Evolutionary conservation across 2,329 filamentous ascomycete genomes (phyloP).

Genomic region (Cladophialophora psammophila): DNA sequence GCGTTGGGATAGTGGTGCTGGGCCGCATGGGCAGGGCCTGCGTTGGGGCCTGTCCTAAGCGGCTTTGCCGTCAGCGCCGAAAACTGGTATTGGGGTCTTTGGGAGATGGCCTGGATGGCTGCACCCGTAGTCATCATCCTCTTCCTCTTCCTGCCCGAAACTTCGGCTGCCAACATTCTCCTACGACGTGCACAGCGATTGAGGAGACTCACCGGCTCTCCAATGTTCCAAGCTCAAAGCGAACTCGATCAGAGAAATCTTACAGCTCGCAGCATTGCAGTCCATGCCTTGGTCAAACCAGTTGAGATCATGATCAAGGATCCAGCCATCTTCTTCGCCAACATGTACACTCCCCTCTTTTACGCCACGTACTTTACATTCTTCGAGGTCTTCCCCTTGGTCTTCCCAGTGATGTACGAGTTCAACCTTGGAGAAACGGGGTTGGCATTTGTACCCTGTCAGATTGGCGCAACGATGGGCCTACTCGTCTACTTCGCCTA

Average conservation of each 20-base stretch:
- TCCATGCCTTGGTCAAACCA: constrained; percentile 67
- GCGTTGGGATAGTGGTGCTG: constrained; percentile 66
- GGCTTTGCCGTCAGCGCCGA: constrained; percentile 66
- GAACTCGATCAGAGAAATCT: constrained; percentile 69
- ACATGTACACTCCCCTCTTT: constrained; percentile 58
- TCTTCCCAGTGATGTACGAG: constrained; percentile 65
- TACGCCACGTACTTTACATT: constrained; percentile 60
- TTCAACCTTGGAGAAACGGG: constrained; percentile 67
- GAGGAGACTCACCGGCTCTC: constrained; percentile 65
- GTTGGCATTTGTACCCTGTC: constrained; percentile 66
- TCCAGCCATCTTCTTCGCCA: constrained; percentile 57
- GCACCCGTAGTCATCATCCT: constrained; percentile 65
- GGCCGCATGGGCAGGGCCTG: constrained; percentile 41
- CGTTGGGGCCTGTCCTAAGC: constrained; percentile 57
- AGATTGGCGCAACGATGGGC: constrained; percentile 63
- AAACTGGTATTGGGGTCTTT: constrained; percentile 65
- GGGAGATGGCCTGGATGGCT: constrained; percentile 69
- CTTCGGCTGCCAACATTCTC: constrained; percentile 65
- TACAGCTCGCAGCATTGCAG: constrained; percentile 50
- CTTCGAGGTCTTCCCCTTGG: constrained; percentile 71
- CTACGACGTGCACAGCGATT: constrained; percentile 66
- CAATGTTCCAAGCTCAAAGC: constrained; percentile 65
- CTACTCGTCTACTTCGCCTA: constrained; percentile 60
- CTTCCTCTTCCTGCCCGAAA: constrained; percentile 70
- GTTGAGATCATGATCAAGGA: constrained; percentile 65